A percentile compares a stretch with the other conserved stretches of the same genome.
These are phyloP conservation scores for Fusarium cyanostomum DNA, from an alignment of 2,329 filamentous ascomycete species.

Conservation along the genomic window DNA sequence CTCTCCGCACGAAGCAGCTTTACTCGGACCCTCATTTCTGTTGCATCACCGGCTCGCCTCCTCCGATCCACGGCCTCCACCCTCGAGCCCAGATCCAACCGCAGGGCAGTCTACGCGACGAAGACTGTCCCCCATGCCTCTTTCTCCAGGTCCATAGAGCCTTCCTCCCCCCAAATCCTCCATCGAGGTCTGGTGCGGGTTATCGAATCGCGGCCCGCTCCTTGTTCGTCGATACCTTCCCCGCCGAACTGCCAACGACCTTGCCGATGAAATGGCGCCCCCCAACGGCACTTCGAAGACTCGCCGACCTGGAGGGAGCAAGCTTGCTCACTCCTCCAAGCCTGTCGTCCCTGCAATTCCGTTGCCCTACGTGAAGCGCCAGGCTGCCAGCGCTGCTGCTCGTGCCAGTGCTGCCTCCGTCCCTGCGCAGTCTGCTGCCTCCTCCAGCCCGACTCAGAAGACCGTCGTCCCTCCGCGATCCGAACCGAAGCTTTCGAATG, in stretches of 20 bases:
- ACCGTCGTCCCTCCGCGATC: conserved; percentile 7
- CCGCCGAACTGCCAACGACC: conserved; percentile 35
- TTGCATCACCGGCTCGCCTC: conserved; percentile 27
- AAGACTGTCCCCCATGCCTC: conserved; percentile 45
- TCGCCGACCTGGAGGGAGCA: conserved; percentile 45
- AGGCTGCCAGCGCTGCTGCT: conserved; percentile 47
- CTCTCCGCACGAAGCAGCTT: conserved; percentile 35
- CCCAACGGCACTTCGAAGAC: conserved; percentile 46
- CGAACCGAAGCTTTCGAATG: conserved; percentile 38
- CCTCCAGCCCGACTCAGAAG: conserved; percentile 21
- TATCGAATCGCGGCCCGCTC: conserved; percentile 35
- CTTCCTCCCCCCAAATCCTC: conserved; percentile 35
- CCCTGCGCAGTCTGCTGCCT: conserved; percentile 15
- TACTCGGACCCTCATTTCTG: conserved; percentile 34
- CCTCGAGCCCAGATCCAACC: conserved; percentile 20
- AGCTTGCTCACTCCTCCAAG: conserved; percentile 46
- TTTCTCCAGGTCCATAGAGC: conserved; percentile 46
- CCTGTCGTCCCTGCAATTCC: conserved; percentile 52
- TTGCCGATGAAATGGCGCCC: conserved; percentile 47
- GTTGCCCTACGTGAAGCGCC: conserved; percentile 51
- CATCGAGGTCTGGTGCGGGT: conserved; percentile 40
- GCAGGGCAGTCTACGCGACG: conserved; percentile 26
- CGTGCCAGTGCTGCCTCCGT: conserved; percentile 36
- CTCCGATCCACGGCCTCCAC: conserved; percentile 23
- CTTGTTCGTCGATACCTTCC: conserved; percentile 32